phyloP scores from a whole-genome alignment of 768 basidiomycete species.

The Chalciporus chontae region DNA sequence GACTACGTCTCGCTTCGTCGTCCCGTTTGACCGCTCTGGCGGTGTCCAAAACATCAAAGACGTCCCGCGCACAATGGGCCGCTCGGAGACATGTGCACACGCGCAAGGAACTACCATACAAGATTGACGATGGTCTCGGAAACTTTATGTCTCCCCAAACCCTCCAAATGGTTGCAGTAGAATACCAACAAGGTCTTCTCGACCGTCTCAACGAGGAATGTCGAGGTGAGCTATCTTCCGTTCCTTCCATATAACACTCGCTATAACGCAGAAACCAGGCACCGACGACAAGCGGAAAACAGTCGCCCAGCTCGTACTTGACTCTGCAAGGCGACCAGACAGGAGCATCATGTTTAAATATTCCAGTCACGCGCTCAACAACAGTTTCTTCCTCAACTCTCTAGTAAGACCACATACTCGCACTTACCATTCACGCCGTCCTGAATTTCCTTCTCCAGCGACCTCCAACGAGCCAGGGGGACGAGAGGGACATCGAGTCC shows the following conservation, averaged over 20 bases:
- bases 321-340: slow-evolving; percentile 54
- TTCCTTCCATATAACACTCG: not conserved
- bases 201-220: slow-evolving; percentile 73
- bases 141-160: slow-evolving; percentile 75
- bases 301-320: slow-evolving; percentile 71
- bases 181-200: slow-evolving; percentile 85
- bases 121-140: slow-evolving; percentile 67
- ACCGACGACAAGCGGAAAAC: slow-evolving; percentile 52
- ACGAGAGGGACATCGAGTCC: slow-evolving; percentile 18
- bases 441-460: slow-evolving; percentile 21
- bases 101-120: slow-evolving; percentile 57
- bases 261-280: slow-evolving; percentile 33
- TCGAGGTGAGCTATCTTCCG: slow-evolving; percentile 47
- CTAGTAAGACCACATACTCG: slow-evolving; percentile 54
- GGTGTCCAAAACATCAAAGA: slow-evolving; percentile 12
- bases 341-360: slow-evolving; percentile 81
- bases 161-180: slow-evolving; percentile 66
- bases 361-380: slow-evolving; percentile 90
- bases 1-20: slow-evolving; percentile 21
- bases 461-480: slow-evolving; percentile 28
- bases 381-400: slow-evolving; percentile 87
- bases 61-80: slow-evolving; percentile 14
- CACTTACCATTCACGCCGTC: not conserved
- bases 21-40: slow-evolving; percentile 15
- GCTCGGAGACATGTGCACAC: slow-evolving; percentile 44